Conservation (phyloP, 2,329 filamentous ascomycete species). For the Basipetospora sp. region DNA sequence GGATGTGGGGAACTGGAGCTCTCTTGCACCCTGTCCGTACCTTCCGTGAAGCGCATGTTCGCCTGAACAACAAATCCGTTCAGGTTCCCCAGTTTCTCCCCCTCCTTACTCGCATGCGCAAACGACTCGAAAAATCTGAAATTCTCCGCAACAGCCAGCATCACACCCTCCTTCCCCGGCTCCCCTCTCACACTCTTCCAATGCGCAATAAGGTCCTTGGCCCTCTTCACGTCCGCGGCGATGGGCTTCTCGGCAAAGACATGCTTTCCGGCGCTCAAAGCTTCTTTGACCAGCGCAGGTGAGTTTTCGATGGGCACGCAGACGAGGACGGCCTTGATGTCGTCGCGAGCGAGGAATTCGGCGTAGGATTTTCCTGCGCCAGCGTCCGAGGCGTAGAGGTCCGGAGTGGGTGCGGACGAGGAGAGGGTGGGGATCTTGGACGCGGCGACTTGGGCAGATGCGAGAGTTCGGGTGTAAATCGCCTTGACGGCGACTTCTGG, state of each 20-base stretch:
- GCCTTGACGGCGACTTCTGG: constrained; percentile 41
- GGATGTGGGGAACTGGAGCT: too few relatives aligned
- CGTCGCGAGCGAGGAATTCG: constrained; percentile 37
- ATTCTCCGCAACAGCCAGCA: constrained; percentile 56
- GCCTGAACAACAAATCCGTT: constrained; percentile 1
- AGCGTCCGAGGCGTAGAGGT: constrained; percentile 44
- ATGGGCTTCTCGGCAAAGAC: constrained; percentile 57
- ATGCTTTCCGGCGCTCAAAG: constrained; percentile 51
- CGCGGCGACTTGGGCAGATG: constrained; percentile 43
- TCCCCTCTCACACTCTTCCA: constrained; percentile 11
- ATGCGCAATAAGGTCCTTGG: constrained; percentile 24
- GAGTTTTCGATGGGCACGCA: constrained; percentile 48
- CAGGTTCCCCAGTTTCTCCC: constrained; percentile 29
- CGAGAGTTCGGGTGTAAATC: constrained; percentile 48
- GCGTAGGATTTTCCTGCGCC: constrained; percentile 29
- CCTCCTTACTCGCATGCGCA: constrained; percentile 34
- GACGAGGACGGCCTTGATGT: constrained; percentile 41
- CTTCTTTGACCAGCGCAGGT: constrained; percentile 40
- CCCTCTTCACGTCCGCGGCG: constrained; percentile 38
- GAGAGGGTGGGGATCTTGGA: neutral
- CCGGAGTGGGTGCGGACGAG: constrained; percentile 14
- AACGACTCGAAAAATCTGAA: constrained; percentile 49
- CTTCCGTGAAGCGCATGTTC: constrained; percentile 20
- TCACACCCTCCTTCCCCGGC: constrained; percentile 10
- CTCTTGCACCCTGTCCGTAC: too few relatives aligned